A percentile compares a stretch with the other conserved stretches of the same genome.
Conservation (phyloP, 371 early-diverging fungal genomes). For the Cokeromyces recurvatus region DNA sequence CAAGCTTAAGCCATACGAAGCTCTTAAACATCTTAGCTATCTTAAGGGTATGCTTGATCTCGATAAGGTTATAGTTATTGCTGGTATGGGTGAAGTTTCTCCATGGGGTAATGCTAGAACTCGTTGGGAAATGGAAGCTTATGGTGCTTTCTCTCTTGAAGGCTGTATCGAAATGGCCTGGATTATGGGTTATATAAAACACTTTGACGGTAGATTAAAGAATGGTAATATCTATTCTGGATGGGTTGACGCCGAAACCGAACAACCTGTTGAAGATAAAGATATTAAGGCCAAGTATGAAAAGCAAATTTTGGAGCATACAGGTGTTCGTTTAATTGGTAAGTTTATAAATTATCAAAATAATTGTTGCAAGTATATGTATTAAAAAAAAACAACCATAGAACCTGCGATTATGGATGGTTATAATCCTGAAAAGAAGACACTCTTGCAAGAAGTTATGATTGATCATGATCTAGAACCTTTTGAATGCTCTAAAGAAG, state of each 20-base stretch:
- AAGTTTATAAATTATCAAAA: constrained; percentile 15
- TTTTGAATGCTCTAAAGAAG: constrained; percentile 87
- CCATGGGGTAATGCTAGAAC: constrained; percentile 93
- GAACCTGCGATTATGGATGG: constrained; percentile 87
- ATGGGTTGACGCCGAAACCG: constrained; percentile 90
- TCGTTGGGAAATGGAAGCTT: constrained; percentile 97
- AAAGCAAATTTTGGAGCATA: constrained; percentile 86
- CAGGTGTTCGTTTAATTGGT: constrained; percentile 92
- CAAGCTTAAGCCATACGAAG: constrained; percentile 57
- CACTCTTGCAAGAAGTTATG: constrained; percentile 88
- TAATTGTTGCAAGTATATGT: no score
- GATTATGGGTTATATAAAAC: constrained; percentile 95
- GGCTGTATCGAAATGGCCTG: constrained; percentile 97
- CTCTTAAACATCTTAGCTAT: constrained; percentile 67
- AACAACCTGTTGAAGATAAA: constrained; percentile 87
- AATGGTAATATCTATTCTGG: constrained; percentile 81
- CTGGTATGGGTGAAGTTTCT: constrained; percentile 94
- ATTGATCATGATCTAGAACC: constrained; percentile 90
- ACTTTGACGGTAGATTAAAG: constrained; percentile 85
- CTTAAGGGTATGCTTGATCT: constrained; percentile 88
- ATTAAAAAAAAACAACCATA: not conserved
- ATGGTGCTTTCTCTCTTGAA: constrained; percentile 91
- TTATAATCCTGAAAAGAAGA: constrained; percentile 89
- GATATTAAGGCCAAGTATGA: constrained; percentile 95
- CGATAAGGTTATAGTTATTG: constrained; percentile 90